Percentiles rank a stretch among this genome's conserved stretches.
These are phyloP conservation scores for Ochromonas danica DNA, from an alignment of 108 stramenopile species.

Conservation along the genomic window DNA sequence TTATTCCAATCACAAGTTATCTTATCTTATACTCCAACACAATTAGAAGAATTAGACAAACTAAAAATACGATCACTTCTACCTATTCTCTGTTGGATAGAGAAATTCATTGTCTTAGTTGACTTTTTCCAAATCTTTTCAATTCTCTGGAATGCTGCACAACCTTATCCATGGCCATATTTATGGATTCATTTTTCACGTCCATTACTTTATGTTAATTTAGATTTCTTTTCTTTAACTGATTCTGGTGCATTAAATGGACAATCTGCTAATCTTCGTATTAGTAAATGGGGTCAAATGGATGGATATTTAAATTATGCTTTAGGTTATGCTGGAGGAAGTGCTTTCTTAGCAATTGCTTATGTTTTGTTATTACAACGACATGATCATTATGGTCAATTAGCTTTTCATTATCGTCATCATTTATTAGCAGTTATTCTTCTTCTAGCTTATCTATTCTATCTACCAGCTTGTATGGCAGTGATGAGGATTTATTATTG, in stretches of 20 bases:
- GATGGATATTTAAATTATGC: conserved; percentile 17
- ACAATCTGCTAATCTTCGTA: not conserved
- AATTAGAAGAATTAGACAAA: no score
- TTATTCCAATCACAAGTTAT: no score
- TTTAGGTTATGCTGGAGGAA: not conserved
- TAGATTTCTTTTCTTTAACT: conserved; percentile 12
- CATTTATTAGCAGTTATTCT: not conserved
- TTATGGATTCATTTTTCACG: conserved; percentile 1
- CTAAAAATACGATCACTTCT: not conserved
- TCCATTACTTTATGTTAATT: conserved; percentile 2
- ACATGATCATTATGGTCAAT: not conserved
- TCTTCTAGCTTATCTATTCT: not conserved
- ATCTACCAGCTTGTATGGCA: conserved; percentile 2
- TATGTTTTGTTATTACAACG: not conserved
- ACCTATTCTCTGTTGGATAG: conserved; percentile 5
- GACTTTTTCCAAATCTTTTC: conserved; percentile 31
- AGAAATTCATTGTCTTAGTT: conserved; percentile 22
- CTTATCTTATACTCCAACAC: no score
- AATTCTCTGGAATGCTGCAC: conserved; percentile 21
- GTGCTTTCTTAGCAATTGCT: not conserved
- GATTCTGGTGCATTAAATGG: conserved; percentile 2
- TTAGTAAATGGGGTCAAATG: not conserved
- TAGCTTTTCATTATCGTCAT: not conserved
- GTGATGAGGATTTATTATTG: conserved; percentile 24
- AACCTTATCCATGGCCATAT: conserved; percentile 34